Percentiles rank a stretch among this genome's conserved stretches.
Evolutionary conservation across 2,329 filamentous ascomycete species (phyloP).

Genomic region (Penicillium sp.): DNA sequence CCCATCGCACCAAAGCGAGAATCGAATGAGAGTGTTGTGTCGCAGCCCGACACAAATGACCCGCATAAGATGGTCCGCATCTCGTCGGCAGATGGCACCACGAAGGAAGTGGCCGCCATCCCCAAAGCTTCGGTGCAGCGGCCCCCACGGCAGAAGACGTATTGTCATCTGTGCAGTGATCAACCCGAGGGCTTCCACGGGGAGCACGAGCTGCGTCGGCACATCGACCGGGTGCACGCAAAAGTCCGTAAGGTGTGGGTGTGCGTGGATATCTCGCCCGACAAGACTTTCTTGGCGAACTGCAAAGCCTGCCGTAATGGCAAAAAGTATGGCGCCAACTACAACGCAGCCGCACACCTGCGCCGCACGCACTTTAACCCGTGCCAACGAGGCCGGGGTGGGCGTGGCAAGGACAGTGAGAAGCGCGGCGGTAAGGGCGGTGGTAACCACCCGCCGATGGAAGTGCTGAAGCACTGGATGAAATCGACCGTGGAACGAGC

Average conservation of each 20-base stretch:
- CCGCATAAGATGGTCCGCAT: constrained; percentile 53
- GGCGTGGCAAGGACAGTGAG: constrained; percentile 58
- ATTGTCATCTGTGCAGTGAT: constrained; percentile 67
- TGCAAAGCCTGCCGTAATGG: constrained; percentile 77
- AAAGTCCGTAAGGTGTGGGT: constrained; percentile 60
- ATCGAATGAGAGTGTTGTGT: constrained; percentile 30
- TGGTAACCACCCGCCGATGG: constrained; percentile 61
- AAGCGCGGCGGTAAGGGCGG: constrained; percentile 61
- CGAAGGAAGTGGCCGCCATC: constrained; percentile 55
- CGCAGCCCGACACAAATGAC: constrained; percentile 29
- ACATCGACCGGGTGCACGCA: constrained; percentile 66
- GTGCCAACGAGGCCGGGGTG: constrained; percentile 54
- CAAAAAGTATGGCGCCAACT: constrained; percentile 86
- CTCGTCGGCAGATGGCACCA: constrained; percentile 52
- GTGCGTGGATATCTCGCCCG: constrained; percentile 57
- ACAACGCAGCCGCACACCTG: constrained; percentile 90
- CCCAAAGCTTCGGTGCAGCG: constrained; percentile 59
- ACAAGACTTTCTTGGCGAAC: constrained; percentile 66
- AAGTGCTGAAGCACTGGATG: constrained; percentile 61
- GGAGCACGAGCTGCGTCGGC: constrained; percentile 74
- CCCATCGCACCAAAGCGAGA: constrained; percentile 51
- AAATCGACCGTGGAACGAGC: constrained; percentile 54
- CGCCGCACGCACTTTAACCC: constrained; percentile 83
- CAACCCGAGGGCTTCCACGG: constrained; percentile 78
- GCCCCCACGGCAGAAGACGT: constrained; percentile 68